A percentile compares a stretch with the other conserved stretches of the same genome.
Conservation (phyloP, 345 rosid species). For the Lumnitzera racemosa region DNA sequence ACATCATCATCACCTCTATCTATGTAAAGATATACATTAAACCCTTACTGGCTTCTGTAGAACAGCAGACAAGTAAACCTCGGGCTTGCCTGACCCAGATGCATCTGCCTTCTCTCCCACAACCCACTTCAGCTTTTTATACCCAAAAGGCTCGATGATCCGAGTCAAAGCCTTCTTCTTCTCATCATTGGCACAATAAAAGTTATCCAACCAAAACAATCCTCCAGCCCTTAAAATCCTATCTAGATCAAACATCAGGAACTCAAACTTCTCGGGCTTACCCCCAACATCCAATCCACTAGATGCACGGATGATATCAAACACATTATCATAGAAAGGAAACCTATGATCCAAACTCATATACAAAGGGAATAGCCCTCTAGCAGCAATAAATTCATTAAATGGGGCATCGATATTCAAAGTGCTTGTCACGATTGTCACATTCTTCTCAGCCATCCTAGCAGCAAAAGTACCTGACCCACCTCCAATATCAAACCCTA, state of each 20-base stretch:
- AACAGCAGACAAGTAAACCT: constrained; percentile 76
- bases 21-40: constrained; percentile 15
- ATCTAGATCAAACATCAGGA: constrained; percentile 91
- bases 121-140: constrained; percentile 94
- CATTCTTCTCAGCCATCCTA: constrained; percentile 88
- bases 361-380: constrained; percentile 82
- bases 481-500: constrained; percentile 81
- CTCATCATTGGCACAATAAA: constrained; percentile 53
- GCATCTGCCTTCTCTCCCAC: constrained; percentile 59
- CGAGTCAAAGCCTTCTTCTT: constrained; percentile 68
- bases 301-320: constrained; percentile 65
- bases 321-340: constrained; percentile 82
- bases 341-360: constrained; percentile 87
- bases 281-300: constrained; percentile 64
- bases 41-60: constrained; percentile 82
- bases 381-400: constrained; percentile 74
- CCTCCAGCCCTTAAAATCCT: constrained; percentile 79
- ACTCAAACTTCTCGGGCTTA: constrained; percentile 74
- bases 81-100: constrained; percentile 37
- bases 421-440: constrained; percentile 61
- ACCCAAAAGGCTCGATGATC: constrained; percentile 75
- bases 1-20: background rate
- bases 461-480: constrained; percentile 91
- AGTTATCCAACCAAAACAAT: constrained; percentile 83
- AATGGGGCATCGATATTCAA: constrained; percentile 74